phyloP scores from a whole-genome alignment of 805 yeast genomes.

The Wickerhamiella azymoides region DNA sequence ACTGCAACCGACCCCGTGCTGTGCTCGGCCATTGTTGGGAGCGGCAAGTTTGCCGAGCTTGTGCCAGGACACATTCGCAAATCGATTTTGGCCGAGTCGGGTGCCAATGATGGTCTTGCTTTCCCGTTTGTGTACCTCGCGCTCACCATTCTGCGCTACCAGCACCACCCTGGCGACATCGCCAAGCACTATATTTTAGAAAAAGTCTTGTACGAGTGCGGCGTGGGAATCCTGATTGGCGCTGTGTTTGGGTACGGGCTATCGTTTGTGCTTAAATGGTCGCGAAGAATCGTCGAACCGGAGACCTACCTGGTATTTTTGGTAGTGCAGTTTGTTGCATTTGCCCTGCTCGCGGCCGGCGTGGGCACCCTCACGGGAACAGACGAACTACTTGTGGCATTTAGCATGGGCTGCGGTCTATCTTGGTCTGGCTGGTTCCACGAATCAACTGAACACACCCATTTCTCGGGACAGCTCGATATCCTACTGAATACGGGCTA shows the following conservation, averaged over 20 bases:
- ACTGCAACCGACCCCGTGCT: conserved; percentile 71
- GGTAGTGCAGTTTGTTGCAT: conserved; percentile 23
- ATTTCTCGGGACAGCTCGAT: conserved; percentile 53
- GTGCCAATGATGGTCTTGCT: conserved; percentile 55
- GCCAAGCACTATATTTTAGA: conserved; percentile 49
- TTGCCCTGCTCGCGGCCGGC: conserved; percentile 44
- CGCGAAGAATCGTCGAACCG: conserved; percentile 25
- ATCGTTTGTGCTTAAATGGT: conserved; percentile 38
- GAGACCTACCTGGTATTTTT: conserved; percentile 37
- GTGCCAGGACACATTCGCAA: conserved; percentile 47
- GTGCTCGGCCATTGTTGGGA: conserved; percentile 52
- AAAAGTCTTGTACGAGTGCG: conserved; percentile 50
- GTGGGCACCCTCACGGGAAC: conserved; percentile 53
- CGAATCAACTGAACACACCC: conserved; percentile 43
- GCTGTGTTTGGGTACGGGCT: conserved; percentile 32
- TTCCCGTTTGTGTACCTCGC: conserved; percentile 53
- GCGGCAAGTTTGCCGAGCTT: conserved; percentile 54
- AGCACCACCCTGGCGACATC: conserved; percentile 33
- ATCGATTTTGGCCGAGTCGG: conserved; percentile 55
- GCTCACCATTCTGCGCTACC: conserved; percentile 37
- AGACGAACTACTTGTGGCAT: conserved; percentile 58
- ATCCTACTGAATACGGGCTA: conserved; percentile 49
- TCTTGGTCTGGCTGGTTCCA: conserved; percentile 65
- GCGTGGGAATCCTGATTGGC: conserved; percentile 45
- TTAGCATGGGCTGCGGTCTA: conserved; percentile 59